Percentiles rank a stretch among this genome's conserved stretches.
Evolutionary conservation across 495 filamentous ascomycete genomes (phyloP).

Genomic region (Aspergillus leporis): DNA sequence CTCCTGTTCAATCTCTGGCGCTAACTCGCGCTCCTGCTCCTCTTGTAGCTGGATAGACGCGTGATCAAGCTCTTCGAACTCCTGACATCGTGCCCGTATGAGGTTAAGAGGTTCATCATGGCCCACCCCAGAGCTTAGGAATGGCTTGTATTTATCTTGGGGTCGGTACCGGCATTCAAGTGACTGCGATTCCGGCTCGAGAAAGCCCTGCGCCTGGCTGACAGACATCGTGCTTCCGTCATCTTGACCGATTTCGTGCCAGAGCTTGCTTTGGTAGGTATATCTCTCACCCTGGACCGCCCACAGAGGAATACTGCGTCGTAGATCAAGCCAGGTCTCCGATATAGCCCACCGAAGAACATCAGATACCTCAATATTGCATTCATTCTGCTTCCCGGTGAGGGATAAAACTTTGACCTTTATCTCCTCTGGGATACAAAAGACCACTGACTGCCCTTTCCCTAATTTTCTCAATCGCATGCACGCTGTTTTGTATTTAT

Average conservation of each 20-base stretch:
- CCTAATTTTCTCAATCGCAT: conserved; percentile 68
- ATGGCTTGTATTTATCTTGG: too few relatives aligned
- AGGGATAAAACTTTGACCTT: conserved; percentile 37
- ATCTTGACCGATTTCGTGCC: conserved; percentile 13
- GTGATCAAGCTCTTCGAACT: conserved; percentile 42
- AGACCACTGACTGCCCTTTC: conserved; percentile 60
- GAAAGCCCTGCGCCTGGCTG: conserved; percentile 41
- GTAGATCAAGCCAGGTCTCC: conserved; percentile 53
- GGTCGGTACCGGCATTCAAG: conserved; percentile 43
- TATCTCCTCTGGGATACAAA: conserved; percentile 57
- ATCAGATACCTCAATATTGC: conserved; percentile 41
- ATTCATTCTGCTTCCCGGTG: neutral
- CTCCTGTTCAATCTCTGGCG: conserved; percentile 63
- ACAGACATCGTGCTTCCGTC: conserved; percentile 11
- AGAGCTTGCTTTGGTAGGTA: conserved; percentile 26
- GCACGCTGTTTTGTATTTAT: conserved; percentile 49
- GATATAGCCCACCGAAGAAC: conserved; percentile 60
- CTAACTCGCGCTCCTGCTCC: conserved; percentile 70
- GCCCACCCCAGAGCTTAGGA: neutral
- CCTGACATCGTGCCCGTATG: conserved; percentile 33
- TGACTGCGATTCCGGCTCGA: conserved; percentile 49
- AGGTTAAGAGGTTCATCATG: neutral
- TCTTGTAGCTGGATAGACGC: conserved; percentile 52
- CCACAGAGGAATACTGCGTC: conserved; percentile 58
- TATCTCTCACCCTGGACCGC: conserved; percentile 57